Conservation (phyloP, 2,329 filamentous ascomycete genomes). For the Fusarium sp. region DNA sequence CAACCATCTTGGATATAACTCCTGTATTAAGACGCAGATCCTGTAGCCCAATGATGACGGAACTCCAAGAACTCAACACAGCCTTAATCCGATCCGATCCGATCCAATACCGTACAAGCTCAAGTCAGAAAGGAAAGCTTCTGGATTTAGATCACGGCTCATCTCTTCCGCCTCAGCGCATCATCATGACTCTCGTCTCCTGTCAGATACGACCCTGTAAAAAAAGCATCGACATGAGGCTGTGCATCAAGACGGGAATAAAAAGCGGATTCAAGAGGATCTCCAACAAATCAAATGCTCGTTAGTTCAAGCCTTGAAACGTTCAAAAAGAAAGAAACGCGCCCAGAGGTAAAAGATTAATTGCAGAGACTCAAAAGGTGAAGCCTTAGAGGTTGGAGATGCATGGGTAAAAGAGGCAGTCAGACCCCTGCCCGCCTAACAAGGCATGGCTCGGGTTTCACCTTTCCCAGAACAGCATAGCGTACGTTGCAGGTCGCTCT, state of each 20-base stretch:
- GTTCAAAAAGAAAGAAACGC: conserved; percentile 33
- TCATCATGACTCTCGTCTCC: conserved; percentile 20
- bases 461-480: conserved; percentile 23
- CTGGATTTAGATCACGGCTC: conserved; percentile 18
- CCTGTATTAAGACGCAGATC: conserved; percentile 35
- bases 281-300: neutral
- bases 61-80: conserved; percentile 4
- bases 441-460: conserved; percentile 34
- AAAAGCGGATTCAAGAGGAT: conserved; percentile 19
- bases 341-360: conserved; percentile 19
- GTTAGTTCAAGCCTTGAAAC: conserved; percentile 20
- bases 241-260: conserved; percentile 27
- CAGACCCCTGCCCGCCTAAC: conserved; percentile 7
- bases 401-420: conserved; percentile 7
- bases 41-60: conserved; percentile 18
- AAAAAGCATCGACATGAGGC: conserved; percentile 32
- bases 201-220: conserved; percentile 18
- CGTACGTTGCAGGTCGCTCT: conserved; percentile 27
- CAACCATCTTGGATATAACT: conserved; percentile 39
- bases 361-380: conserved; percentile 16
- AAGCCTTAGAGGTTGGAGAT: conserved; percentile 38
- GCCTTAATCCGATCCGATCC: neutral
- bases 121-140: neutral
- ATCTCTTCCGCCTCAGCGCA: conserved; percentile 19
- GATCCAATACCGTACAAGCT: neutral